Evolutionary conservation across 768 basidiomycete species (phyloP).

Genomic region (Leucosporidium scottii): DNA sequence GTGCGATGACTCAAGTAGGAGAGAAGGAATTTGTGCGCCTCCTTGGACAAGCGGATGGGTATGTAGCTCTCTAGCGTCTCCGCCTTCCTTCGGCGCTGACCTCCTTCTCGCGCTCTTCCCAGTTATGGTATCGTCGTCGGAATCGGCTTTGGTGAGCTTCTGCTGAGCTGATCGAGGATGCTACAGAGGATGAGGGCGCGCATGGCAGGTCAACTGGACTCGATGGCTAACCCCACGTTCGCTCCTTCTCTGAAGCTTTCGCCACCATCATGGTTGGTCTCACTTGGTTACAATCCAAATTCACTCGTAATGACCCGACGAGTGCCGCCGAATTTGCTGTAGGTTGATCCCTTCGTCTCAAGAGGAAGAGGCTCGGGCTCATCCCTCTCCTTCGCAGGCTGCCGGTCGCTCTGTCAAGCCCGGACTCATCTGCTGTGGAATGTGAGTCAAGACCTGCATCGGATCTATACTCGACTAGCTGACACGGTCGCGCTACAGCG

Average conservation of each 20-base stretch:
- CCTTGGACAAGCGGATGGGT: slow-evolving; percentile 2
- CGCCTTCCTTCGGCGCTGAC: no score
- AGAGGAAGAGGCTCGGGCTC: neutral
- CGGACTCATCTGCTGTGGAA: slow-evolving; percentile 84
- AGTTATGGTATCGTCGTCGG: slow-evolving; percentile 5
- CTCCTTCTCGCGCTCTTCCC: neutral
- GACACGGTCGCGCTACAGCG: slow-evolving; percentile 39
- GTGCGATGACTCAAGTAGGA: slow-evolving; percentile 12
- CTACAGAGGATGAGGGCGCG: no score
- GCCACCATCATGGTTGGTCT: slow-evolving; percentile 46
- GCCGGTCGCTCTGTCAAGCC: slow-evolving; percentile 65
- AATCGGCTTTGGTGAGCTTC: neutral
- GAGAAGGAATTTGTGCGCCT: slow-evolving; percentile 10
- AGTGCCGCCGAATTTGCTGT: slow-evolving; percentile 54
- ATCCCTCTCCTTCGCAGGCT: neutral
- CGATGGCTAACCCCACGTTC: no score
- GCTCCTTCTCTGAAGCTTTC: neutral
- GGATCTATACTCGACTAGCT: slow-evolving; percentile 52
- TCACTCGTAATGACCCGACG: slow-evolving; percentile 7
- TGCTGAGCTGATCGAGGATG: no score
- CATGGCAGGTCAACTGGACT: no score
- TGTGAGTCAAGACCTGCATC: slow-evolving; percentile 39
- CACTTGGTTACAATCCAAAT: slow-evolving; percentile 68
- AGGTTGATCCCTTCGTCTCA: neutral
- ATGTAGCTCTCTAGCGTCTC: neutral